Percentiles rank a stretch among this genome's conserved stretches.
Conservation (phyloP, 805 yeast species). For the Maudiozyma bulderi region DNA sequence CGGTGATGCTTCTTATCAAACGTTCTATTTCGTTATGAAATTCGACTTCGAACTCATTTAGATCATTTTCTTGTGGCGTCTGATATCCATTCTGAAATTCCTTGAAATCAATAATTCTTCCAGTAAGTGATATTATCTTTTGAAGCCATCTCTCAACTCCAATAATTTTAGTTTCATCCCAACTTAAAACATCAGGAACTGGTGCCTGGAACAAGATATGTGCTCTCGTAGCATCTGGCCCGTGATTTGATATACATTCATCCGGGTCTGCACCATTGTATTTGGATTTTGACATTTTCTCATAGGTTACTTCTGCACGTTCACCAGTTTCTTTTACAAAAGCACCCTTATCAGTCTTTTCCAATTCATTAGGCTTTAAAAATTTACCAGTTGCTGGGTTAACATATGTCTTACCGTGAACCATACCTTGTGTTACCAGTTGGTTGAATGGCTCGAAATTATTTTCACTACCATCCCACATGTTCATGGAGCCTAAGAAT, state of each 20-base stretch:
- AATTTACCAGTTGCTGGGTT: slow-evolving; percentile 68
- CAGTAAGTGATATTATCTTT: slow-evolving; percentile 35
- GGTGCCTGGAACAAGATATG: slow-evolving; percentile 92
- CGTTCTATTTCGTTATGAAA: slow-evolving; percentile 50
- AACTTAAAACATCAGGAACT: slow-evolving; percentile 63
- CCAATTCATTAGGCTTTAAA: slow-evolving; percentile 70
- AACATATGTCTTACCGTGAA: slow-evolving; percentile 76
- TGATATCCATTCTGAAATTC: slow-evolving; percentile 5
- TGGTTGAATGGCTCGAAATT: slow-evolving; percentile 73
- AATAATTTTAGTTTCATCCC: slow-evolving; percentile 83
- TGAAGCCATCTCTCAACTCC: slow-evolving; percentile 85
- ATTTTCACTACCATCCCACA: slow-evolving; percentile 46
- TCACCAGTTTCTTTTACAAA: slow-evolving; percentile 40
- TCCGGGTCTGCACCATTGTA: slow-evolving; percentile 90
- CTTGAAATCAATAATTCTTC: slow-evolving; percentile 2
- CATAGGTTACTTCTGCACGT: slow-evolving; percentile 51
- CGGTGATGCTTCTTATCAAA: slow-evolving; percentile 41
- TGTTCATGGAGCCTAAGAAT: slow-evolving; percentile 55
- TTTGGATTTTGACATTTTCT: slow-evolving; percentile 95
- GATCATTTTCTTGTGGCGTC: slow-evolving; percentile 9
- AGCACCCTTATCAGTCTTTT: slow-evolving; percentile 32
- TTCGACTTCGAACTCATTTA: slow-evolving; percentile 38
- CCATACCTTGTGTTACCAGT: slow-evolving; percentile 95
- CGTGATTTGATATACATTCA: slow-evolving; percentile 61
- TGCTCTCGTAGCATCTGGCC: slow-evolving; percentile 92